Base-by-base conservation (phyloP, 2,329 filamentous ascomycete species). In the Capronia epimyces region DNA sequence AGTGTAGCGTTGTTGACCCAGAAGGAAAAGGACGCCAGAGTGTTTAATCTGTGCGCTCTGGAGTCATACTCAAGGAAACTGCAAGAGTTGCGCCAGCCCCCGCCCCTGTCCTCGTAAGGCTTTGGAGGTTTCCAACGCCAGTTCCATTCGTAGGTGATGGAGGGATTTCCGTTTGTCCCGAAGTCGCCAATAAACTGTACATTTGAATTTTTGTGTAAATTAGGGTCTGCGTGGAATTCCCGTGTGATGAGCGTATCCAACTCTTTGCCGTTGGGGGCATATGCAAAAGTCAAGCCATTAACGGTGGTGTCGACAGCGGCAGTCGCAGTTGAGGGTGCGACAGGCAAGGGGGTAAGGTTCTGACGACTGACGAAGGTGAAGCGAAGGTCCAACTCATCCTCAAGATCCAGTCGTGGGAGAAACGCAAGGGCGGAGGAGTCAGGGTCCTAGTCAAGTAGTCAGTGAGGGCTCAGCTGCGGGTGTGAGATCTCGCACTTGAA, bases 21-120 rank as follows among this genome's bases (percentile, higher is more conserved):
- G 67, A 95, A 97, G 3, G 88, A 89, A 71, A 98, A 97, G 66
- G 83, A 90, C 12, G 88, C 90, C 47, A 98, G 78, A 3, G 89
- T 91, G 61, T 94, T 83, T 53, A 98, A 72, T 57, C 86, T 82
- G 70, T 98, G 93, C 27, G 89, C 89, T 60, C 91, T 82, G 65
- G 93, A 86, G 69, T 98, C 90, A 66, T 98, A 98, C 69, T 98
- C 93, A 61, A 97, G 86, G 70, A 98, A 96, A 67, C 89, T 96
- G 76, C 93, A 97, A 62, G 85, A 87, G 65, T 94, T 97, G 65
- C 89, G 87, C 91, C 93, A 98, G 39, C 93, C 93, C 50, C 89
- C 89, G 24, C 87, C 87, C 63, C 81, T 82, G 66, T 96, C 90
- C 65, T 96, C 90, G 13, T 74, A 71, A 12, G 73, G 64, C 74